A percentile compares a stretch with the other conserved stretches of the same genome.
phyloP scores from a whole-genome alignment of 1,139 yeast genomes.

The Yamadazyma spencermartinsiae region DNA sequence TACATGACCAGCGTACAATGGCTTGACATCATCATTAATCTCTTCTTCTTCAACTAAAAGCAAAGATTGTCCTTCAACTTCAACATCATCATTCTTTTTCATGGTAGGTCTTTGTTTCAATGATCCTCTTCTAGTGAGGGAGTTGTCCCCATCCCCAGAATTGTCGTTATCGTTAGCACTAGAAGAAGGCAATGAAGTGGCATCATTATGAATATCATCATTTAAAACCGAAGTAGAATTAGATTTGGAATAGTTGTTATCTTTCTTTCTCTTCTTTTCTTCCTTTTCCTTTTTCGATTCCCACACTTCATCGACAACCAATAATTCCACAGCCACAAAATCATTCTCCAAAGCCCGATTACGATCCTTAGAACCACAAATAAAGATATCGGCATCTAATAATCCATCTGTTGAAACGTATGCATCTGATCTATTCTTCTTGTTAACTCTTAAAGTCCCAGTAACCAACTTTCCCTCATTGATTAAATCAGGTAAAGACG shows the following conservation, averaged over 20 bases:
- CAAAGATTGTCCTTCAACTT: constrained; percentile 95
- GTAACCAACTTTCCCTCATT: constrained; percentile 90
- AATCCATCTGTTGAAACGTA: constrained; percentile 95
- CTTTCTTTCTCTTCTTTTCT: constrained; percentile 93
- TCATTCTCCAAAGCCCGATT: constrained; percentile 97
- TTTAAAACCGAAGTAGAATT: constrained; percentile 39
- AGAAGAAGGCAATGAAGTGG: constrained; percentile 49
- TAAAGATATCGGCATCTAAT: constrained; percentile 92
- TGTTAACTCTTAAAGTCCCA: constrained; percentile 90
- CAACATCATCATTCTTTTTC: constrained; percentile 97
- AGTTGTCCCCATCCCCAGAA: constrained; percentile 25
- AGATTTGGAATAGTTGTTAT: constrained; percentile 44
- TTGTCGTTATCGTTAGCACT: constrained; percentile 19
- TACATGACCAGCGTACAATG: constrained; percentile 96
- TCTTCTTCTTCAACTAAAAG: constrained; percentile 93
- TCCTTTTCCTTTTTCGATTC: constrained; percentile 94
- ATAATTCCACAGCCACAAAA: constrained; percentile 88
- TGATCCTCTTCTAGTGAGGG: constrained; percentile 81
- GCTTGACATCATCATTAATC: constrained; percentile 88
- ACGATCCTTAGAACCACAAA: constrained; percentile 98
- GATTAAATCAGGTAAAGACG: constrained; percentile 83
- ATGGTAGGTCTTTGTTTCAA: constrained; percentile 96
- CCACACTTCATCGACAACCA: constrained; percentile 98
- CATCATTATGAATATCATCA: constrained; percentile 72
- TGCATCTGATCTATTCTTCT: constrained; percentile 95